These are phyloP conservation scores for Gnetum montanum DNA, from an alignment of 75 land plant genomes.

Conservation along the genomic window DNA sequence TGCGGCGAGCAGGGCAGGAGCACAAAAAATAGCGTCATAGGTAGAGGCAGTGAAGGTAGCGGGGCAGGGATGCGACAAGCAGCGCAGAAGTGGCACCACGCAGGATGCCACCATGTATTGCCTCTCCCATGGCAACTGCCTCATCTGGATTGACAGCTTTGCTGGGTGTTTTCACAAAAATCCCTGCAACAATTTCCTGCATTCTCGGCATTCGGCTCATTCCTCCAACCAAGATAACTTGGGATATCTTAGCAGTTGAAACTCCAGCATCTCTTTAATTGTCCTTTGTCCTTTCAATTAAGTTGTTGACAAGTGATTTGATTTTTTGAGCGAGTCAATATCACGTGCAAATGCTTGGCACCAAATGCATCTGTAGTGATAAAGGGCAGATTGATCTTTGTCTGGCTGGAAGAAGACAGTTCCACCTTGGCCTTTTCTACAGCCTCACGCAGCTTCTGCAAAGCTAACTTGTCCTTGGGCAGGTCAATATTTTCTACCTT, in stretches of 20 bases:
- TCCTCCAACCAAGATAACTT: constrained; percentile 53
- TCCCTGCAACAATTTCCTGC: constrained; percentile 32
- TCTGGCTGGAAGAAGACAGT: constrained; percentile 51
- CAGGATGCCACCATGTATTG: constrained; percentile 57
- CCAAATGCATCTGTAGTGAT: constrained; percentile 59
- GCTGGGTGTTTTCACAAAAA: constrained; percentile 53
- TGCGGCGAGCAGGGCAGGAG: too few species aligned
- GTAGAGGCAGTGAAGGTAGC: too few species aligned
- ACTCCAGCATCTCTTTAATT: constrained; percentile 55
- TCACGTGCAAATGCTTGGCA: constrained; percentile 49
- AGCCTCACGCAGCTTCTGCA: constrained; percentile 51
- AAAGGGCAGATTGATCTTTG: constrained; percentile 50
- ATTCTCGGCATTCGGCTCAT: constrained; percentile 53
- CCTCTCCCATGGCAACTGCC: constrained; percentile 55
- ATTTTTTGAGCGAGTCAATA: constrained; percentile 44
- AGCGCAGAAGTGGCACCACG: too few species aligned
- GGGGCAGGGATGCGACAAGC: too few species aligned
- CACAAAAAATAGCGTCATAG: too few species aligned
- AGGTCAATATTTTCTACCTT: constrained; percentile 40
- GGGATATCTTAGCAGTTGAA: constrained; percentile 36
- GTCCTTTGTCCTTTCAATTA: constrained; percentile 52
- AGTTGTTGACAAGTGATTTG: constrained; percentile 33
- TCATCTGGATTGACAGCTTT: constrained; percentile 62
- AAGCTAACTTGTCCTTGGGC: constrained; percentile 35
- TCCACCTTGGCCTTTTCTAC: constrained; percentile 62